Evolutionary conservation across 1,139 yeast genomes (phyloP), one percentile per base, ranked within the genome.

Genomic region (Meyerozyma sp.): DNA sequence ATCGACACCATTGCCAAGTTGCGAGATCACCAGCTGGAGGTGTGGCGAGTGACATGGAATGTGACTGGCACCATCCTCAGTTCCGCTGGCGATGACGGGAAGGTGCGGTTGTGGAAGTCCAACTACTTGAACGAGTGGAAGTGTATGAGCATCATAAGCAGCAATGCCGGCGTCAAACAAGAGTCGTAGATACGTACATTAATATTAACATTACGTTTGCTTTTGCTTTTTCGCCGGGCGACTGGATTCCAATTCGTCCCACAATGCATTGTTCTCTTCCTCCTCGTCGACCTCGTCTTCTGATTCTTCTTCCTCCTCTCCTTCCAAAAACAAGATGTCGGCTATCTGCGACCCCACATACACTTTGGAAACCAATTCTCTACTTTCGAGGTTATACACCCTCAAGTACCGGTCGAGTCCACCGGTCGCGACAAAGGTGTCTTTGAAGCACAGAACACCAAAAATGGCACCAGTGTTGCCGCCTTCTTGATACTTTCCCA

Each of bases 21-120:
- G 43, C 81, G 77, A 51, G 95, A 88, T 56, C 96, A 89, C 59
- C 77, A 81, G 49, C 85, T 85, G 50, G 98, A 93, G 63, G 96
- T 93, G 2, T 93, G 98, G 98, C 77, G 91, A 41, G 98, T 93
- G 6, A 79, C 87, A 32, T 93, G 98, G 98, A 93, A 93, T 58
- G 64, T 84, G 42, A 89, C 98, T 0, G 98, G 97, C 3, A 89
- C 98, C 0, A 84, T 93, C 11, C 68, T 93, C 49, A 86, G 96
- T 48, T 85, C 95, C 40, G 90, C 97, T 3, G 98, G 98, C 11
- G 97, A 91, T 58, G 98, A 93, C 58, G 98, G 97, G 5, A 82
- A 84, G 52, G 82, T 93, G 14, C 73, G 96, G 54, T 73, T 93
- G 52, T 93, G 98, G 96, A 93, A 93, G 63, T 78, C 95, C 36